Conservation (phyloP, 257 asterid species). For the Gynochthodes officinalis region DNA sequence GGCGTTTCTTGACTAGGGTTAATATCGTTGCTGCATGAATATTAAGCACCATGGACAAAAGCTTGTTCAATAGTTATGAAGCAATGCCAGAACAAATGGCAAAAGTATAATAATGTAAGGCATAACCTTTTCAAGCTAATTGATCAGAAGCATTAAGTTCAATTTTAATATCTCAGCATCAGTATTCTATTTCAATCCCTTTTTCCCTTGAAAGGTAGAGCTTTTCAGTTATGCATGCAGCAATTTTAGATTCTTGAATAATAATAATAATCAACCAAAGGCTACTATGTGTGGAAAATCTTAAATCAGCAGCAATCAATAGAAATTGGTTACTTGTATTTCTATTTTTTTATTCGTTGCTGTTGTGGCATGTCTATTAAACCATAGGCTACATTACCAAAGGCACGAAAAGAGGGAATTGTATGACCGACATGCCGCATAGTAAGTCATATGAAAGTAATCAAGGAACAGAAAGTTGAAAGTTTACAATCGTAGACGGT, state of each 20-base stretch:
- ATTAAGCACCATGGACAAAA: neutral
- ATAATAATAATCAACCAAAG: neutral
- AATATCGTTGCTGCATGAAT: constrained; percentile 54
- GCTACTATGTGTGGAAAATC: neutral
- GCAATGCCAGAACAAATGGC: neutral
- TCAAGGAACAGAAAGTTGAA: no score
- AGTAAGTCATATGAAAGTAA: no score
- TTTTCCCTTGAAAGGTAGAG: neutral
- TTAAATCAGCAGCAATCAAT: neutral
- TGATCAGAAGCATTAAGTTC: no score
- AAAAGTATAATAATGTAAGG: no score
- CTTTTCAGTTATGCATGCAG: neutral
- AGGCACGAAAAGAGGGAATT: no score
- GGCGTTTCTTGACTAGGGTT: constrained; percentile 63
- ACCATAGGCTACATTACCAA: neutral
- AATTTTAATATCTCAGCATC: no score
- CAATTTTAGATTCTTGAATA: neutral
- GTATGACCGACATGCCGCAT: no score
- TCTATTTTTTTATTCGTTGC: no score
- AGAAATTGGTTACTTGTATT: no score
- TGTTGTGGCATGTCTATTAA: neutral
- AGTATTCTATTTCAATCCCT: no score
- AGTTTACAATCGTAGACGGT: no score
- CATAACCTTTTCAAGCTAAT: no score
- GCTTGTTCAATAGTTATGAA: neutral